Conservation (phyloP, 225 moss, liverwort and hornwort genomes). For the Physcomitrellopsis africana region DNA sequence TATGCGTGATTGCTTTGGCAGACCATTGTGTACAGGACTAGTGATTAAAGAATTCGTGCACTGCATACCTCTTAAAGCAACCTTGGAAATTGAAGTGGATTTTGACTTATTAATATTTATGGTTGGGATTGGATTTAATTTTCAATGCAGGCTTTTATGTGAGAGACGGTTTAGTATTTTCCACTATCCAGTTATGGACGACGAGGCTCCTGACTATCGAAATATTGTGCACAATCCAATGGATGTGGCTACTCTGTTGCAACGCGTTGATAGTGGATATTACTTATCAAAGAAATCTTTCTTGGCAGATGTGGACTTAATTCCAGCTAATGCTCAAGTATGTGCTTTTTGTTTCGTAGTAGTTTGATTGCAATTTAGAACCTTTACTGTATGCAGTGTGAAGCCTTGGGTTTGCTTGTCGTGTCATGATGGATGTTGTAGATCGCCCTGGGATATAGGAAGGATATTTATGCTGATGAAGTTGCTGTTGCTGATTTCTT, state of each 20-base stretch:
- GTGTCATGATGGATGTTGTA: neutral
- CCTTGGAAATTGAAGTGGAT: neutral
- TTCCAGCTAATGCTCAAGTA: constrained; percentile 80
- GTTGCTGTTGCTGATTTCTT: neutral
- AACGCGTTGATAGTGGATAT: constrained; percentile 70
- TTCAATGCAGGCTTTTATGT: constrained; percentile 57
- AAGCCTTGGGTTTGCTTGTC: neutral
- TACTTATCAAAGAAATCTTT: constrained; percentile 50
- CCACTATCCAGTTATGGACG: constrained; percentile 79
- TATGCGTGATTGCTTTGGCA: neutral
- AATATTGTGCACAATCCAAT: constrained; percentile 81
- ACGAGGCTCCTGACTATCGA: constrained; percentile 81
- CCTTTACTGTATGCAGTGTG: neutral
- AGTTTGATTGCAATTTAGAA: neutral
- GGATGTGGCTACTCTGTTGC: constrained; percentile 84
- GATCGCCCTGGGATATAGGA: neutral
- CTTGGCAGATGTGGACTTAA: constrained; percentile 51
- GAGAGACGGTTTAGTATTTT: constrained; percentile 84
- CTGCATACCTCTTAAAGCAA: too few relatives aligned
- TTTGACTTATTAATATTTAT: constrained; percentile 1
- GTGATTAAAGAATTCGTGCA: neutral
- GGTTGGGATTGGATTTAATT: constrained; percentile 10
- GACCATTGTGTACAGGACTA: neutral
- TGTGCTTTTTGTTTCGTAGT: neutral
- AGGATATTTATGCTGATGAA: neutral